Base-by-base conservation (phyloP, 192 early-diverging fungal species). In the Coemansia sp. region DNA sequence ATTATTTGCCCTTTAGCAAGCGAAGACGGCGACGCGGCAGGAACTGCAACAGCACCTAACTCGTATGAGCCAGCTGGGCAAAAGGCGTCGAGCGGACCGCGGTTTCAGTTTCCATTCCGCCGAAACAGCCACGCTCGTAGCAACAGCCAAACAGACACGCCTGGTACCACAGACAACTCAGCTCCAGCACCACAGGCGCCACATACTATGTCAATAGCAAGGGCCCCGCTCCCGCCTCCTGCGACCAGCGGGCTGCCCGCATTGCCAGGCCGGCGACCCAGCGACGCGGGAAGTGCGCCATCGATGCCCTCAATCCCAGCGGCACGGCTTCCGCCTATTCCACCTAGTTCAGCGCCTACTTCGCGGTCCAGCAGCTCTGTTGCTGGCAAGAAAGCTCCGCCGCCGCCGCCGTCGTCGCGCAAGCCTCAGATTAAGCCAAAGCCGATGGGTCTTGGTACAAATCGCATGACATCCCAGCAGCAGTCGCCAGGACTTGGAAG, bases 401-500 rank as follows among this genome's bases (percentile, higher is more conserved):
- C 77, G 3, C 66, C 72, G 33, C 80, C 71, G n/a, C 75, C 80
- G 19, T 60, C 71, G 39, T 77, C 80, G 14, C 75, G 68, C 62
- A 82, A 82, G 47, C 80, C 80, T 10, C 64, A 65, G 66, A 76
- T 82, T 26, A 62, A 37, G 64, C 75, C 72, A 23, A 82, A 82
- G 66, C 80, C 80, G 11, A 30, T 61, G 5, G 72, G 72, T 2
- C 62, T 82, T 26, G 61, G 67, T 19, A 43, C 62, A 0, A 46
- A 64, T 30, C 75, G 80, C 11, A 32, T 59, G 57, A 21, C 72
- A 8, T 30, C 72, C 13, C 52, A 60, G 42, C 50, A 69, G 8
- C 64, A 75, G 61, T 65, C 80, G 65, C 71, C 80, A 17, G 58
- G 68, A 11, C 46, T 72, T 3, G 65, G 58, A 35, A 65, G 68